Conservation (phyloP, 352 stramenopile genomes). For the Globisporangium echinulatum region DNA sequence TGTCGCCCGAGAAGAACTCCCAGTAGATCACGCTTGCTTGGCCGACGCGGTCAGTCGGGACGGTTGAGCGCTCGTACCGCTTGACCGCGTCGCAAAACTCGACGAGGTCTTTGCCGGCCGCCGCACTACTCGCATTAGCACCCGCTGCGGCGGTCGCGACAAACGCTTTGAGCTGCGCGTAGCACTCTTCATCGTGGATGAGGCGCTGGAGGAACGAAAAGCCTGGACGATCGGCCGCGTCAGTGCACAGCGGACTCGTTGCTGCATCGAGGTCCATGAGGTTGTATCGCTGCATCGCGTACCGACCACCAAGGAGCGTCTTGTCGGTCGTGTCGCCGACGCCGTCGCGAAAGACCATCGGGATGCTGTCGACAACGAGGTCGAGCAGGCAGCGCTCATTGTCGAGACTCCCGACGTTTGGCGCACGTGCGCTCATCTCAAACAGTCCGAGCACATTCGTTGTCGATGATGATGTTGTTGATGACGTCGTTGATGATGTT, state of each 20-base stretch:
- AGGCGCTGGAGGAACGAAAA: conserved; percentile 86
- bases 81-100: conserved; percentile 83
- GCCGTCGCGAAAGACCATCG: conserved; percentile 83
- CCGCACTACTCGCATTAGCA: conserved; percentile 4
- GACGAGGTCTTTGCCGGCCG: conserved; percentile 54
- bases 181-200: conserved; percentile 87
- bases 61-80: conserved; percentile 67
- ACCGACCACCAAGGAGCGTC: conserved; percentile 73
- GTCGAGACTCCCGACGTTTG: conserved; percentile 74
- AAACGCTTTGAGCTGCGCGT: conserved; percentile 72
- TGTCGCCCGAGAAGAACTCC: conserved; percentile 71
- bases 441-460: conserved; percentile 69
- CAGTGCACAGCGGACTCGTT: conserved; percentile 50
- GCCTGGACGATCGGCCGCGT: conserved; percentile 51
- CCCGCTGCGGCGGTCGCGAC: conserved; percentile 45
- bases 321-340: conserved; percentile 83
- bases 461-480: conserved; percentile 7
- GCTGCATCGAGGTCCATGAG: conserved; percentile 43
- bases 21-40: conserved; percentile 80
- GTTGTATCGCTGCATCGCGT: conserved; percentile 71
- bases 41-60: conserved; percentile 61
- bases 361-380: conserved; percentile 77
- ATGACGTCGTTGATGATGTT: no score
- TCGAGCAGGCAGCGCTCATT: conserved; percentile 74
- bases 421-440: conserved; percentile 63